These are phyloP conservation scores for Draba incana DNA, from an alignment of 345 rosid species.

Conservation along the genomic window DNA sequence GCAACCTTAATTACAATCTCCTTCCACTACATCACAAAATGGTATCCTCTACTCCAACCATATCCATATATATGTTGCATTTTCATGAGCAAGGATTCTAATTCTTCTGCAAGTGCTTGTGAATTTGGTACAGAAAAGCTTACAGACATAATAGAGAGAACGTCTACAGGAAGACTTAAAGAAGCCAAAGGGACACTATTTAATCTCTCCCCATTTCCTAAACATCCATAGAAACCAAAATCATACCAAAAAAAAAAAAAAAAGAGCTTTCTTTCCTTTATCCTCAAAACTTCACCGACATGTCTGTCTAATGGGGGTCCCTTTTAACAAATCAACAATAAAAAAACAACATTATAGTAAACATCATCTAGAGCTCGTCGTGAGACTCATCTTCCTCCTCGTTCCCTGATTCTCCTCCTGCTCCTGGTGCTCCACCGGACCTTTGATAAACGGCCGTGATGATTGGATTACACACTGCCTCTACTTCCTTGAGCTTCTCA, in stretches of 20 bases:
- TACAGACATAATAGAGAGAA: background rate
- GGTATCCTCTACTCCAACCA: too few species aligned
- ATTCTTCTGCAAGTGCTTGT: too few species aligned
- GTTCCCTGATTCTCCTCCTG: conserved; percentile 31
- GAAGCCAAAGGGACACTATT: conserved; percentile 6
- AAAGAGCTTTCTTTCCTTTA: background rate
- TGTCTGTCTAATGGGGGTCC: conserved; percentile 16
- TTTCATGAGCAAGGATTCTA: too few species aligned
- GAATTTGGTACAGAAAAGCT: too few species aligned
- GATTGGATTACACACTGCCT: conserved; percentile 95
- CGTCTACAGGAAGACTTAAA: conserved; percentile 2
- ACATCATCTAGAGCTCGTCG: conserved; percentile 38
- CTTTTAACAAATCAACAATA: conserved; percentile 32
- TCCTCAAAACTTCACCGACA: conserved; percentile 32
- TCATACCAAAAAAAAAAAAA: background rate
- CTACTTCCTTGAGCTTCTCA: conserved; percentile 94
- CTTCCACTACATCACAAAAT: too few species aligned
- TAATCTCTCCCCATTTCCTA: conserved; percentile 9
- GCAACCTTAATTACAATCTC: too few species aligned
- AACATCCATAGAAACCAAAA: conserved; percentile 6
- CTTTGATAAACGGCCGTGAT: conserved; percentile 85
- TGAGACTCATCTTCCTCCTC: conserved; percentile 46
- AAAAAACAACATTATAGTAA: background rate
- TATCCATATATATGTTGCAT: too few species aligned
- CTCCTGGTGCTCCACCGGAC: conserved; percentile 80